Evolutionary conservation across 164 flowering plant genomes (phyloP), one percentile per base, ranked within the genome.

Genomic region (Liquidambar formosana): DNA sequence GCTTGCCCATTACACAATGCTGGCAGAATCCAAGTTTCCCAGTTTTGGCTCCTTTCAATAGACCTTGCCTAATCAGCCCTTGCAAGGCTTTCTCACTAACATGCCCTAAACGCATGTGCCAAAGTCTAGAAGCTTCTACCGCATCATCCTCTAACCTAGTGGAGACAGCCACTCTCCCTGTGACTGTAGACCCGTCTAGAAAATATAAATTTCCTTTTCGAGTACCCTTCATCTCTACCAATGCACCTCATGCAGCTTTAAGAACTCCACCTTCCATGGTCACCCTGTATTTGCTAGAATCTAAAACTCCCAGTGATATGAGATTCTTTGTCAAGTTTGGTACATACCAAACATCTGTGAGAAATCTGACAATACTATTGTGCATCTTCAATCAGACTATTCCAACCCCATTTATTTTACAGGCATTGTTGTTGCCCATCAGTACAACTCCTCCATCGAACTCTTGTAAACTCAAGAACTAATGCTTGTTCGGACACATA

Each of bases 21-120:
- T 44, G 62, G 19, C 18, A 19, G 33, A 59, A 59, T 0, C 10
- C n/a, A 15, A 59, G 5, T 60, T 59, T 45, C 15, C 57, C 12
- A 10, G 45, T 33, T 15, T 61, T 49, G 15, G 57, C 68, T 2
- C 63, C 69, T 64, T 71, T 71, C 46, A 71, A 27, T 19, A 71
- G 22, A 0, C 61, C 56, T 71, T 64, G 63, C 22, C n/a, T 10
- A 8, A 56, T 14, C 23, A 71, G 26, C 4, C 53, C 27, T 63
- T 71, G 23, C 57, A 71, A 63, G 6, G 63, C 23, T 16, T 71
- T 71, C 14, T 54, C 73, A 2, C 67, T 67, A 5, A 61, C 61
- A 70, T 70, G 67, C 47, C 67, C 61, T 15, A 56, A n/a, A 27
- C 54, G 23, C 75, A 72, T 72, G 43, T 67, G 75, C 66, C 76